Base-by-base conservation (phyloP, 2,329 filamentous ascomycete species). In the Phyllosticta paracitricarpa region DNA sequence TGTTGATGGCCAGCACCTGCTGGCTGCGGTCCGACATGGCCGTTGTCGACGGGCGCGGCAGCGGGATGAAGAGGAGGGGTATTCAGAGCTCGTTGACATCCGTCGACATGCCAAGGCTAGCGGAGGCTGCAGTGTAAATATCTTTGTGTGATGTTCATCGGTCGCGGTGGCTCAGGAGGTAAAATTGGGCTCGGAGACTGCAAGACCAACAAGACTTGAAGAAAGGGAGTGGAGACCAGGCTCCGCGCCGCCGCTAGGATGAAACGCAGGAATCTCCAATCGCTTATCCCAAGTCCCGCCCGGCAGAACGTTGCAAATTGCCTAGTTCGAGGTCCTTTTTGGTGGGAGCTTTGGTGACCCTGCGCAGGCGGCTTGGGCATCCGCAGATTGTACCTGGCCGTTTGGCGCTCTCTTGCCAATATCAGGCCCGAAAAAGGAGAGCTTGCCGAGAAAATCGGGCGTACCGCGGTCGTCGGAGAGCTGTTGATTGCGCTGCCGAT, bases 1-100 rank as follows among this genome's bases (percentile, higher is more conserved):
- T 65, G 35, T 71, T 72, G 7, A 73, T 66, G 9, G 65, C 66
- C 48, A 72, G 61, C 3, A 71, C 65, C 57, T 69, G 66, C 35
- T 62, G 30, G 28, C 65, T 64, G 52, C 68, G 64, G 51, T 66
- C 64, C 8, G 68, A 64, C 67, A 62, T 62, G 56, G 52, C 33
- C 40, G 17, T 48, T 48, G 40, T 48, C 40, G 40, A 48, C 40
- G 40, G 17, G 40, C 40, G 40, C 14, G 14, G 40, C 40, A 17
- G 40, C 40, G 40, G 6, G 40, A 48, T 48, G 40, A 17, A 48
- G 40, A 48, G 17, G 40, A 48, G 40, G 40, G 40, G 14, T 48
- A n/a, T 48, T 48, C 40, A 48, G 40, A 48, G 40, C 40, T 48
- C 14, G 40, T 48, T 17, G 17, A 48, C 40, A 48, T 48, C 40